Percentiles rank a stretch among this genome's conserved stretches.
Conservation (phyloP, 148 eudicot genomes). For the Tetragonia tetragonoides region DNA sequence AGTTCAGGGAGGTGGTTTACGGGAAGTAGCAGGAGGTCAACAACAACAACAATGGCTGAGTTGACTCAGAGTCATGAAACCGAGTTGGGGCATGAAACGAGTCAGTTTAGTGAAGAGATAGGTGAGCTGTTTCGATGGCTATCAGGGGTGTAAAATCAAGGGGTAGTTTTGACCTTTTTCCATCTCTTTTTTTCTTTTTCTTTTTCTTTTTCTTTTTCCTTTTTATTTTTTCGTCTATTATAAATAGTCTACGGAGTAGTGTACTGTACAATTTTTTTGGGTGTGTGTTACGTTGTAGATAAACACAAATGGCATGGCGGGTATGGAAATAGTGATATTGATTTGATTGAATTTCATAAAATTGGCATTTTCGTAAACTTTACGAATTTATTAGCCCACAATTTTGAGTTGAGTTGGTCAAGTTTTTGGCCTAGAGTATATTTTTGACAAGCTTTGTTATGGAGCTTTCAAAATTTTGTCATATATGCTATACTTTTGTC, state of each 20-base stretch:
- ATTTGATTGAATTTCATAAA: no score
- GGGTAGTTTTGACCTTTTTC: background rate
- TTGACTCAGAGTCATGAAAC: slow-evolving; percentile 4
- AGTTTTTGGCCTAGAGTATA: background rate
- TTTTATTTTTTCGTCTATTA: background rate
- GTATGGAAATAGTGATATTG: no score
- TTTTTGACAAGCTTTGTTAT: no score
- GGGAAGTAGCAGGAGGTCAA: slow-evolving; percentile 65
- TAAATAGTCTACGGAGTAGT: background rate
- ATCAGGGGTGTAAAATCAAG: slow-evolving; percentile 47
- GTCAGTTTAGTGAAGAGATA: slow-evolving; percentile 68
- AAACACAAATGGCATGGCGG: no score
- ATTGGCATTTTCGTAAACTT: no score
- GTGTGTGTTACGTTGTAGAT: slow-evolving; percentile 3
- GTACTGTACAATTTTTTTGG: slow-evolving; percentile 12
- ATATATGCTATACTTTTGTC: no score
- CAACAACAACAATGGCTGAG: background rate
- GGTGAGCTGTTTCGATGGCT: slow-evolving; percentile 82
- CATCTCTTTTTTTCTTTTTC: background rate
- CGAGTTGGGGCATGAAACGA: slow-evolving; percentile 54
- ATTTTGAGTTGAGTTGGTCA: background rate
- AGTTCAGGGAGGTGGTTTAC: slow-evolving; percentile 69
- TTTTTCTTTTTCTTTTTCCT: background rate
- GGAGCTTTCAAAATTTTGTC: no score
- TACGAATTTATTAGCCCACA: no score